Percentiles rank a stretch among this genome's conserved stretches.
Conservation (phyloP, 768 basidiomycete species). For the Russula compacta region DNA sequence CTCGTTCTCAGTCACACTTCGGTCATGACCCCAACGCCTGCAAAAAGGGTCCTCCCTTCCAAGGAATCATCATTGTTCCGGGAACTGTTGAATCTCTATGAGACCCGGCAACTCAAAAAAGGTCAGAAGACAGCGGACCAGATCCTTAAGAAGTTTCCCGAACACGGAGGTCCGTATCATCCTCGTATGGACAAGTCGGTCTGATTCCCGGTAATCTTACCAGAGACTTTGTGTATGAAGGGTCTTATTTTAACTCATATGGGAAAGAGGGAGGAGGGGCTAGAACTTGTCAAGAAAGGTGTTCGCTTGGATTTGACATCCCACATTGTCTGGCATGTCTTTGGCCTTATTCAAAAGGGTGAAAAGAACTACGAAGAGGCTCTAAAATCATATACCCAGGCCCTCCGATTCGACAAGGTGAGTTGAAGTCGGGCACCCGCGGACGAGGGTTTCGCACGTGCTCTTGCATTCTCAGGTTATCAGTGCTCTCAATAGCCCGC, state of each 20-base stretch:
- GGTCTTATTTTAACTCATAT: constrained; percentile 78
- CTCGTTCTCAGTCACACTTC: background rate
- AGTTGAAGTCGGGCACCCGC: constrained; percentile 20
- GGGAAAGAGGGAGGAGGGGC: constrained; percentile 72
- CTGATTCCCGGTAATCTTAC: constrained; percentile 6
- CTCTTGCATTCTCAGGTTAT: background rate
- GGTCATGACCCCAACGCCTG: constrained; percentile 22
- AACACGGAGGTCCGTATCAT: constrained; percentile 72
- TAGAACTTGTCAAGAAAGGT: constrained; percentile 78
- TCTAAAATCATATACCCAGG: constrained; percentile 84
- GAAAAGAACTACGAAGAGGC: constrained; percentile 95
- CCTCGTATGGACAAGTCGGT: constrained; percentile 1
- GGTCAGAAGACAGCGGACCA: constrained; percentile 85
- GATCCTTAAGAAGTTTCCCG: constrained; percentile 91
- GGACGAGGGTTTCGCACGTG: background rate
- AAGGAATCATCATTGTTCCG: constrained; percentile 85
- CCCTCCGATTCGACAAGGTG: constrained; percentile 83
- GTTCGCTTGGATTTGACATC: constrained; percentile 72
- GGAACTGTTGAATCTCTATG: constrained; percentile 80
- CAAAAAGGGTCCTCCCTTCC: constrained; percentile 55
- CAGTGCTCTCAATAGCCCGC: background rate
- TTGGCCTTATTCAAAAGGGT: constrained; percentile 88
- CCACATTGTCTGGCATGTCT: constrained; percentile 98
- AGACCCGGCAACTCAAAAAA: constrained; percentile 80
- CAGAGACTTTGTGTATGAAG: constrained; percentile 96